Percentiles rank a stretch among this genome's conserved stretches.
Evolutionary conservation across 2,329 filamentous ascomycete species (phyloP).

Genomic region (Plectosphaerella cucumerina): DNA sequence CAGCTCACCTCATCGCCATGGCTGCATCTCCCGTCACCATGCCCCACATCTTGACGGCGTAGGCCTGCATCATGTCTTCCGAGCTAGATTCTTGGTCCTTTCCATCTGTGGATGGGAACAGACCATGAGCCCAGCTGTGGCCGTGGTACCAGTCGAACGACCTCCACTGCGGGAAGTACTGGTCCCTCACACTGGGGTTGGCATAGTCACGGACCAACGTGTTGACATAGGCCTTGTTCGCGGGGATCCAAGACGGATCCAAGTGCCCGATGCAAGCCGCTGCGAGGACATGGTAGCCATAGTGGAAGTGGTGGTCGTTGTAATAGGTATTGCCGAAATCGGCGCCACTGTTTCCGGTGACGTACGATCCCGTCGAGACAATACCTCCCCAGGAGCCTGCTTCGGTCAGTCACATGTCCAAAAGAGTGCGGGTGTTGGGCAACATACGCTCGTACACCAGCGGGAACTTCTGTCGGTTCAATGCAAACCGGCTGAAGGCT

Average conservation of each 20-base stretch:
- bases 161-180: conserved; percentile 75
- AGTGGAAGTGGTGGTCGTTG: conserved; percentile 73
- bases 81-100: conserved; percentile 85
- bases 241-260: conserved; percentile 67
- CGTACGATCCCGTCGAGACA: conserved; percentile 72
- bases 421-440: neutral
- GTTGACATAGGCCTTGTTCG: conserved; percentile 78
- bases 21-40: conserved; percentile 67
- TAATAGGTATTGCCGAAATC: conserved; percentile 93
- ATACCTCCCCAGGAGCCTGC: conserved; percentile 71
- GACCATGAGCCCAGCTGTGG: conserved; percentile 86
- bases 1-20: conserved; percentile 66
- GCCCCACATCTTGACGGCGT: conserved; percentile 94
- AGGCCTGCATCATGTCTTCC: conserved; percentile 84
- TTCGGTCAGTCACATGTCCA: conserved; percentile 1
- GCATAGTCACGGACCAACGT: conserved; percentile 77
- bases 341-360: conserved; percentile 60
- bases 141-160: conserved; percentile 93
- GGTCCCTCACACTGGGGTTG: conserved; percentile 68
- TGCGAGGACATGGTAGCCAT: conserved; percentile 85
- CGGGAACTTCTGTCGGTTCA: conserved; percentile 64
- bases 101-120: conserved; percentile 67
- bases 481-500: conserved; percentile 61
- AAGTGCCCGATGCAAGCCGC: conserved; percentile 79
- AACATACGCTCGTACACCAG: conserved; percentile 59